Conservation (phyloP, 345 rosid species). For the Citrus australasica region DNA sequence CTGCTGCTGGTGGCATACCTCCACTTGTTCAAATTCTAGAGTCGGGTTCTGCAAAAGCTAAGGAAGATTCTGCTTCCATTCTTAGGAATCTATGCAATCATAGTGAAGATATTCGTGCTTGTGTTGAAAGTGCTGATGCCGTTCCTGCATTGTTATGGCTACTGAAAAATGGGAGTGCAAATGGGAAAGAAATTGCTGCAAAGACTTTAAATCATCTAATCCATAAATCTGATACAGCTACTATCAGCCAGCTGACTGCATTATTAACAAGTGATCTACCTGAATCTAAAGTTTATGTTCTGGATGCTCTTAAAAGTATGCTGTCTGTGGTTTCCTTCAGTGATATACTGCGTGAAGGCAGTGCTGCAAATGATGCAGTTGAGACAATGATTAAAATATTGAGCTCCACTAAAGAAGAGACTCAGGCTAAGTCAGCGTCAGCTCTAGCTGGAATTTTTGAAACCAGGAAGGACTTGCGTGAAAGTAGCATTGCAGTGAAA, state of each 20-base stretch:
- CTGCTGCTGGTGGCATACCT: slow-evolving; percentile 99
- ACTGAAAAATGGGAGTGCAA: slow-evolving; percentile 91
- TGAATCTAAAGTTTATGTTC: slow-evolving; percentile 87
- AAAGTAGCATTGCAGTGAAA: slow-evolving; percentile 77
- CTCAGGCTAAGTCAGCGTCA: slow-evolving; percentile 94
- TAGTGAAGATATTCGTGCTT: slow-evolving; percentile 98
- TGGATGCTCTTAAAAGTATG: slow-evolving; percentile 97
- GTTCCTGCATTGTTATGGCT: slow-evolving; percentile 99
- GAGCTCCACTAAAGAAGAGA: slow-evolving; percentile 85
- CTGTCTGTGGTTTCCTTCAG: slow-evolving; percentile 77
- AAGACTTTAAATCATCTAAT: slow-evolving; percentile 96
- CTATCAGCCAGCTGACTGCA: slow-evolving; percentile 97
- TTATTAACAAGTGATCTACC: slow-evolving; percentile 92
- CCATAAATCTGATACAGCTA: slow-evolving; percentile 95
- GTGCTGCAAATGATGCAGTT: slow-evolving; percentile 98
- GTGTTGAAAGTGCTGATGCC: slow-evolving; percentile 99
- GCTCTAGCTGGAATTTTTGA: slow-evolving; percentile 91
- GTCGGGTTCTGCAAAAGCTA: slow-evolving; percentile 96
- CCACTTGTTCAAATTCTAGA: slow-evolving; percentile 98
- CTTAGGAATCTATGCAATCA: slow-evolving; percentile 97
- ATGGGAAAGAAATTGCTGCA: slow-evolving; percentile 98
- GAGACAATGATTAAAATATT: slow-evolving; percentile 91
- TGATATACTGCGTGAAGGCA: slow-evolving; percentile 88
- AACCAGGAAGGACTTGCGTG: slow-evolving; percentile 86
- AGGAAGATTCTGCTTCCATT: slow-evolving; percentile 97